These are phyloP conservation scores for Ceratobasidium sp. DNA, from an alignment of 1,284 basidiomycete species.

Conservation along the genomic window DNA sequence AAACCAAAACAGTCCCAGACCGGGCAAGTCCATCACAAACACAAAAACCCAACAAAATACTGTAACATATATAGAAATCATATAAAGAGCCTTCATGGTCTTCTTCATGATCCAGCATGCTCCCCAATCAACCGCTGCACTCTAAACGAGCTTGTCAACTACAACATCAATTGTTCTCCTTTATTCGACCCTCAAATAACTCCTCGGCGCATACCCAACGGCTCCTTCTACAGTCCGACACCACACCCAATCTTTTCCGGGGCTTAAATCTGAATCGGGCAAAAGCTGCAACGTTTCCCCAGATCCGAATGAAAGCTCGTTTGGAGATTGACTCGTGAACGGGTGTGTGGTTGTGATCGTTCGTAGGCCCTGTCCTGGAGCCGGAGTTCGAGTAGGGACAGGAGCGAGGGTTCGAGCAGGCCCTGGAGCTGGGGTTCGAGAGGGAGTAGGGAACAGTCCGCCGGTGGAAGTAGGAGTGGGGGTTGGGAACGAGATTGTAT, in stretches of 20 bases:
- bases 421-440: background rate
- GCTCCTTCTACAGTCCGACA: background rate
- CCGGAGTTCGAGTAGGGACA: background rate
- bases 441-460: background rate
- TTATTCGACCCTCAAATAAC: constrained; percentile 14
- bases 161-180: no score
- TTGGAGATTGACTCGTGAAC: background rate
- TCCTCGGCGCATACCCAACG: constrained; percentile 15
- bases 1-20: no score
- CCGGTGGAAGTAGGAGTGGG: background rate
- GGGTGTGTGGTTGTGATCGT: constrained; percentile 1
- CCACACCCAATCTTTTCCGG: constrained; percentile 17
- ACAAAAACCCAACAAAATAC: no score
- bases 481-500: no score
- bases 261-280: constrained; percentile 8
- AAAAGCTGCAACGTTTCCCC: background rate
- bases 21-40: no score
- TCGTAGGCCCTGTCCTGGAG: background rate
- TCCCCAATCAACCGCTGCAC: no score
- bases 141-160: no score
- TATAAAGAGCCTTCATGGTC: no score
- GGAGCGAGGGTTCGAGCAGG: no score
- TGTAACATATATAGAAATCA: no score
- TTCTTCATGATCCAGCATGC: no score
- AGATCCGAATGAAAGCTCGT: background rate